A percentile compares a stretch with the other conserved stretches of the same genome.
Evolutionary conservation across 2,329 filamentous ascomycete genomes (phyloP).

Genomic region (Ceratocystis ficicola): DNA sequence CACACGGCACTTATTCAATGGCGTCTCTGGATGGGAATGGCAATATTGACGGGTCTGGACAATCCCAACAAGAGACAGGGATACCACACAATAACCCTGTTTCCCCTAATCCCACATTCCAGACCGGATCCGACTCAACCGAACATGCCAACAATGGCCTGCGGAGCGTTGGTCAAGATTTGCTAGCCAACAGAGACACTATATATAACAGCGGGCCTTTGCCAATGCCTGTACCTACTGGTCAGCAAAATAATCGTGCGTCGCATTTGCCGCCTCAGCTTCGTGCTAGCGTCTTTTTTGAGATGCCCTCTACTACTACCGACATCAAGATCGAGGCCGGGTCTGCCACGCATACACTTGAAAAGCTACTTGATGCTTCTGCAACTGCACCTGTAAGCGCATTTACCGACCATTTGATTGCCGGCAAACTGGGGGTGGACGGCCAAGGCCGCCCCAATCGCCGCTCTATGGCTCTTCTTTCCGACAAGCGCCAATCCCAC

Average conservation of each 20-base stretch:
- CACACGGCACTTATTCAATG: conserved; percentile 5
- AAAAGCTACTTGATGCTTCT: conserved; percentile 84
- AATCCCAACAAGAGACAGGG: conserved; percentile 1
- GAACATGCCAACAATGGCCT: conserved; percentile 12
- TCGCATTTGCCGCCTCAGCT: conserved; percentile 61
- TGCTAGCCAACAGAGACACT: neutral
- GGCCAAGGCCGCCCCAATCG: conserved; percentile 51
- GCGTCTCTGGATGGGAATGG: conserved; percentile 7
- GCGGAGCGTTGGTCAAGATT: neutral
- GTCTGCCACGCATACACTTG: conserved; percentile 77
- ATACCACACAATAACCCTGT: neutral
- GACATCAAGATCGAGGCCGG: conserved; percentile 54
- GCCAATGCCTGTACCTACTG: conserved; percentile 12
- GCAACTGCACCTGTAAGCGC: conserved; percentile 76
- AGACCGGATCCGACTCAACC: conserved; percentile 17
- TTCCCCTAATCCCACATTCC: conserved; percentile 15
- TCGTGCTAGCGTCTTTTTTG: conserved; percentile 84
- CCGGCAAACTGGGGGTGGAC: conserved; percentile 61
- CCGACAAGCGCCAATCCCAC: conserved; percentile 34
- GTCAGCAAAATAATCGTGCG: conserved; percentile 10
- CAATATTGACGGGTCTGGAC: conserved; percentile 1
- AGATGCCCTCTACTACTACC: conserved; percentile 46
- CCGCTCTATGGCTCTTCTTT: conserved; percentile 26
- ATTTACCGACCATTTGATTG: conserved; percentile 80
- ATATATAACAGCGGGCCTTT: conserved; percentile 8